Base-by-base conservation (phyloP, 164 flowering plant species). In the Paratinospora sagittata region DNA sequence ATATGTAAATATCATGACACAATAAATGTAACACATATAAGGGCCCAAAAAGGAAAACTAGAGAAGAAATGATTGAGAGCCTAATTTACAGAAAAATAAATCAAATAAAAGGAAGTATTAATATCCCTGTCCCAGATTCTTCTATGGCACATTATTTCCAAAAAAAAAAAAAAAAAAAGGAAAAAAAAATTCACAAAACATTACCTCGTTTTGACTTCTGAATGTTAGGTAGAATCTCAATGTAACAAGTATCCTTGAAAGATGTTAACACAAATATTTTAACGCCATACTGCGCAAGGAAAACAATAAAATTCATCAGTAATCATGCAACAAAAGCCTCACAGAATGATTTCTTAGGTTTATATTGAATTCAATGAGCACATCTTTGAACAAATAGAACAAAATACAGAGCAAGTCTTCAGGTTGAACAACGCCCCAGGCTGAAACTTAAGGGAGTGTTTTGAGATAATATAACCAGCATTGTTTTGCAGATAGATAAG, bases 231-330 rank as follows among this genome's bases (percentile, higher is more conserved):
- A 85, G 77, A 77, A 86, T 86, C 83, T 86, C 90, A 58, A 85
- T 86, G 76, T 83, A 86, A 75, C 90, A 86, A 10, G 90, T 86
- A 67, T 86, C 90, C 77, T 81, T 84, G 80, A 82, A 86, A 57
- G 90, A 86, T n/a, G 90, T 86, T 58, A 86, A 72, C 60, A 86
- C 84, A 80, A 83, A 82, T 71, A 86, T 85, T 63, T 82, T 86
- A 30, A 85, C 76, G 17, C 90, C 90, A 81, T 82, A 86, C 90
- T 86, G 85, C 78, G 83, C 43, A 27, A 76, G 67, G 21, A 61
- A 26, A 19, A 75, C 8, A 11, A 75, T 10, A 55, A 64, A 19
- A 26, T 45, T 39, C 39, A 63, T 65, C 30, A 47, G 14, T 19
- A 11, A 64, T 49, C 58, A 47, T 26, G 10, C 4, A 27, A 7